Evolutionary conservation across 768 basidiomycete species (phyloP).

Genomic region (Thelephora ganbajun): DNA sequence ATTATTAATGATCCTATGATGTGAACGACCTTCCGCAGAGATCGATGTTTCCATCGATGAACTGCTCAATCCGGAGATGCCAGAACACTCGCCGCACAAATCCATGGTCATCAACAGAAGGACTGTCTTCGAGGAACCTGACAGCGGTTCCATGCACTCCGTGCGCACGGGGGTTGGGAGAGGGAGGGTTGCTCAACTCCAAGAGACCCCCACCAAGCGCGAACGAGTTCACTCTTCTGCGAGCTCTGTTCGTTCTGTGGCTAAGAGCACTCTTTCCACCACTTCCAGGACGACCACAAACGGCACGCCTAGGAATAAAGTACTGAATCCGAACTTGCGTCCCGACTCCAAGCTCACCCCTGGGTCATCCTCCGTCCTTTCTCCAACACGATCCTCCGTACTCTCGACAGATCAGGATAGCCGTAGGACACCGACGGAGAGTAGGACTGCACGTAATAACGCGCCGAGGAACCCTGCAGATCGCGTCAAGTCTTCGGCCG

Average conservation of each 20-base stretch:
- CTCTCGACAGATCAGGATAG: slow-evolving; percentile 3
- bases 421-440: background rate
- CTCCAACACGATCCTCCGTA: slow-evolving; percentile 6
- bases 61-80: slow-evolving; percentile 35
- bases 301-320: slow-evolving; percentile 12
- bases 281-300: slow-evolving; percentile 18
- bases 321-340: slow-evolving; percentile 12
- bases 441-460: slow-evolving; percentile 1
- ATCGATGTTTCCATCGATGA: slow-evolving; percentile 73
- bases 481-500: slow-evolving; percentile 15
- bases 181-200: slow-evolving; percentile 11
- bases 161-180: slow-evolving; percentile 29
- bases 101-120: slow-evolving; percentile 8
- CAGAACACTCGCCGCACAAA: slow-evolving; percentile 10
- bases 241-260: slow-evolving; percentile 32
- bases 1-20: background rate
- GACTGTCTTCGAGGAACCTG: slow-evolving; percentile 19
- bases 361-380: slow-evolving; percentile 10
- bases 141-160: slow-evolving; percentile 31
- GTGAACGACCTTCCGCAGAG: slow-evolving; percentile 27
- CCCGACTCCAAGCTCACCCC: slow-evolving; percentile 71
- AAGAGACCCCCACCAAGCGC: slow-evolving; percentile 16
- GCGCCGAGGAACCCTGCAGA: slow-evolving; percentile 4
- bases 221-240: slow-evolving; percentile 16
- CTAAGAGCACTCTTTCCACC: slow-evolving; percentile 26